Evolutionary conservation across 139 green algal species (phyloP).

Genomic region (Penium margaritaceum): DNA sequence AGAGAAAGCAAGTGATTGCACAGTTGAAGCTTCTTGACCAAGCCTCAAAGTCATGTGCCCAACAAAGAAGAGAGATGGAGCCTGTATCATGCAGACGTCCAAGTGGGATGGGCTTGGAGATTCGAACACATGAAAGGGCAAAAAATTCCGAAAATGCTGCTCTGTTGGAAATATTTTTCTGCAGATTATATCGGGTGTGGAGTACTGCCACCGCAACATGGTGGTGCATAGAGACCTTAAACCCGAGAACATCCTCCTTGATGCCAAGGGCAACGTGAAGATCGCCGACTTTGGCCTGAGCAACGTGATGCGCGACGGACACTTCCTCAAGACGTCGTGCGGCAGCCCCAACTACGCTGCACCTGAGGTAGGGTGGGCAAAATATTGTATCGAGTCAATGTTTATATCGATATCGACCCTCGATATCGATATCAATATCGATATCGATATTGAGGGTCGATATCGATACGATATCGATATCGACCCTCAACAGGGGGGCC

Average conservation of each 20-base stretch:
- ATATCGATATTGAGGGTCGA: no score
- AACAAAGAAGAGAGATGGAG: no score
- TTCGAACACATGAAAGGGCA: background rate
- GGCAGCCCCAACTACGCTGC: conserved; percentile 96
- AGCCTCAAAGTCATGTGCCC: no score
- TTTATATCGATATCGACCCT: no score
- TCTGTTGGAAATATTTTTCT: no score
- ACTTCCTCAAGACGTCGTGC: conserved; percentile 97
- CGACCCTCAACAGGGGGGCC: no score
- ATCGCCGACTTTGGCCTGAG: conserved; percentile 93
- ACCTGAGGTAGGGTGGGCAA: conserved; percentile 75
- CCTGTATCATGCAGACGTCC: background rate
- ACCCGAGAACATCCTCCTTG: conserved; percentile 95
- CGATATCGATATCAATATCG: no score
- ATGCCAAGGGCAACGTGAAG: conserved; percentile 80
- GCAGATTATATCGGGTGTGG: conserved; percentile 68
- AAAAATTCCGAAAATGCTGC: background rate
- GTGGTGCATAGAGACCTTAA: conserved; percentile 82
- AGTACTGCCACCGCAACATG: conserved; percentile 97
- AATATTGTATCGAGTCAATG: no score
- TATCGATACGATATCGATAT: no score
- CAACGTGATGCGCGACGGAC: conserved; percentile 97
- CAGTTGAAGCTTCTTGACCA: no score
- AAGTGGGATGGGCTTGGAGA: background rate
- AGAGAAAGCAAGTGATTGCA: no score